A percentile compares a stretch with the other conserved stretches of the same genome.
phyloP scores from a whole-genome alignment of 2,329 filamentous ascomycete species.

The Aspergillus felis region DNA sequence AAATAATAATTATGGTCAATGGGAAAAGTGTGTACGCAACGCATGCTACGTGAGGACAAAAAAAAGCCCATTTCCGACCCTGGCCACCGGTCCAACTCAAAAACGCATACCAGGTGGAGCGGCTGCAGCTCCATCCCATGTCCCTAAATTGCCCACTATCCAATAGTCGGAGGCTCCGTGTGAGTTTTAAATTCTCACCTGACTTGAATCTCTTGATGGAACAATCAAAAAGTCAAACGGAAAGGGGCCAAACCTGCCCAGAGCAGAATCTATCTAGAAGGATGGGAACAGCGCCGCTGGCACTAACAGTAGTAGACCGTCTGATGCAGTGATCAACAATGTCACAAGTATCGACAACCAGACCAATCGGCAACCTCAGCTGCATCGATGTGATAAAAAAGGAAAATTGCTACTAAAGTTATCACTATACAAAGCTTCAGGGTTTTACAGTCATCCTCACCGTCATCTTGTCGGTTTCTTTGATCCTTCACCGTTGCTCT shows the following conservation, averaged over 20 bases:
- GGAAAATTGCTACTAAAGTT: background rate
- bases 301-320: background rate
- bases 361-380: background rate
- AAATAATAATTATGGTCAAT: background rate
- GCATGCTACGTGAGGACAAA: background rate
- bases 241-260: background rate
- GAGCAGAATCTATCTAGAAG: slow-evolving; percentile 5
- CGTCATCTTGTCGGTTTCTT: background rate
- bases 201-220: background rate
- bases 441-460: background rate
- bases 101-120: slow-evolving; percentile 7
- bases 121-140: background rate
- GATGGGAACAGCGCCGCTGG: slow-evolving; percentile 4
- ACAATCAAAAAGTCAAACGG: background rate
- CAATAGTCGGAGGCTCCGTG: background rate
- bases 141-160: slow-evolving; percentile 5
- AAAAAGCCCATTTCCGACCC: background rate
- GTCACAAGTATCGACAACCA: background rate
- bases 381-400: background rate
- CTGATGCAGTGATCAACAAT: background rate
- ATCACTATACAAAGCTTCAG: background rate
- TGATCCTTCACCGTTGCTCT: background rate
- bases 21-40: background rate
- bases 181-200: background rate
- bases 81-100: slow-evolving; percentile 9